Evolutionary conservation across 208 protist species (phyloP).

Genomic region (Acanthamoeba sp.): DNA sequence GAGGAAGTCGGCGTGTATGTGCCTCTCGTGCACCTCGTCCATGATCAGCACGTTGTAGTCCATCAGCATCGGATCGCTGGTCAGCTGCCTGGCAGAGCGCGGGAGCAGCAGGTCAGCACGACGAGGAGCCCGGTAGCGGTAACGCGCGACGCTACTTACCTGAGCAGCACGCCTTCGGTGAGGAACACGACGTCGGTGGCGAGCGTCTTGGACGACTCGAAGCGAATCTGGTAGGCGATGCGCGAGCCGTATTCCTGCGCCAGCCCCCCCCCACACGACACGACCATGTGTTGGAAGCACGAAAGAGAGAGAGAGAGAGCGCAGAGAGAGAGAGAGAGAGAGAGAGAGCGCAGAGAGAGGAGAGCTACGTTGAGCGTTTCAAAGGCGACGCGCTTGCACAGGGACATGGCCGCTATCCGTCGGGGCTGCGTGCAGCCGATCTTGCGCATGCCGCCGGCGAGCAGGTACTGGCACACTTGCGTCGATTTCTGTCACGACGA

Average conservation of each 20-base stretch:
- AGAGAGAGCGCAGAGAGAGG: neutral
- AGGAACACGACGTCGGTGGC: constrained; percentile 79
- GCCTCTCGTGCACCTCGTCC: constrained; percentile 96
- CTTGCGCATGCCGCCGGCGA: constrained; percentile 80
- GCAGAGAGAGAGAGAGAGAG: neutral
- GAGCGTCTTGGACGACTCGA: constrained; percentile 69
- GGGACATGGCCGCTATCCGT: constrained; percentile 78
- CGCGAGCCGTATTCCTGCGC: constrained; percentile 67
- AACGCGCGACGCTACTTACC: no score
- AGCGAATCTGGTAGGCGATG: constrained; percentile 81
- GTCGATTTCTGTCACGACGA: constrained; percentile 78
- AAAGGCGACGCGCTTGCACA: constrained; percentile 76
- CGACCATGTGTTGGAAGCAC: no score
- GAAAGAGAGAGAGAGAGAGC: neutral
- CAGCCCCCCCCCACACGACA: no score
- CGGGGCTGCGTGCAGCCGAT: constrained; percentile 84
- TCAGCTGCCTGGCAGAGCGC: constrained; percentile 63
- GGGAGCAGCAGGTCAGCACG: neutral
- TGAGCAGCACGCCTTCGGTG: constrained; percentile 83
- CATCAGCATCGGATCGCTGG: constrained; percentile 77
- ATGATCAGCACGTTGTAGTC: constrained; percentile 92
- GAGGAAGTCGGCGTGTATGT: constrained; percentile 97
- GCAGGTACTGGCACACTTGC: constrained; percentile 85
- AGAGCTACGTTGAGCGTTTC: constrained; percentile 78
- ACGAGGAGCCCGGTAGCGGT: no score